A percentile compares a stretch with the other conserved stretches of the same genome.
Conservation (phyloP, 495 filamentous ascomycete species). For the Aspergillus sclerotiicarbonarius region DNA sequence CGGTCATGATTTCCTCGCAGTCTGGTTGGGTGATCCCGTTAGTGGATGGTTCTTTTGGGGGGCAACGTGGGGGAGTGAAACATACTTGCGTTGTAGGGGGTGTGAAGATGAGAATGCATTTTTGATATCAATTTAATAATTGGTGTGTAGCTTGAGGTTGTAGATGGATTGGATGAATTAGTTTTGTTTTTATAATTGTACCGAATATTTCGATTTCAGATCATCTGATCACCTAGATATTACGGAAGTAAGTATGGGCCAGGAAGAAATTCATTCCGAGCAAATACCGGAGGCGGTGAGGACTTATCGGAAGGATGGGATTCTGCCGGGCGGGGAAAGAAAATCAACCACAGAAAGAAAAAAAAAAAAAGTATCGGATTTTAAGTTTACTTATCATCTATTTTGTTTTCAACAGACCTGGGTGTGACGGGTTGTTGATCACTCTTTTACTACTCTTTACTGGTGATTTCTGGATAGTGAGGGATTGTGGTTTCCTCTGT, state of each 20-base stretch:
- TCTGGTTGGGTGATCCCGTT: slow-evolving; percentile 45
- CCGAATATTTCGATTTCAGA: too few relatives aligned
- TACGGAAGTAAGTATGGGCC: too few relatives aligned
- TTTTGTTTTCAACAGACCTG: neutral
- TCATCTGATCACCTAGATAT: too few relatives aligned
- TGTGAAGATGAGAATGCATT: slow-evolving; percentile 98
- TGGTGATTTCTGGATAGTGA: neutral
- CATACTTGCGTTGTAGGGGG: slow-evolving; percentile 81
- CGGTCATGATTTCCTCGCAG: slow-evolving; percentile 88
- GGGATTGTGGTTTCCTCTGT: neutral
- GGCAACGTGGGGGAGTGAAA: slow-evolving; percentile 7
- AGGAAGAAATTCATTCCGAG: neutral
- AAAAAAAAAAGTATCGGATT: slow-evolving; percentile 23
- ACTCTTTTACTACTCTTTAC: too few relatives aligned
- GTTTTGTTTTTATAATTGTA: too few relatives aligned
- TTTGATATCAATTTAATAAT: slow-evolving; percentile 21
- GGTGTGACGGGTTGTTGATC: neutral
- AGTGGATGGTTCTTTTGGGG: slow-evolving; percentile 8
- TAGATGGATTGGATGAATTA: too few relatives aligned
- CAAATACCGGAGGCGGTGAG: slow-evolving; percentile 31
- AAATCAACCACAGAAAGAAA: slow-evolving; percentile 26
- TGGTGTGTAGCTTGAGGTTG: neutral
- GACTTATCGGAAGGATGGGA: slow-evolving; percentile 1
- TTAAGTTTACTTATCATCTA: slow-evolving; percentile 5
- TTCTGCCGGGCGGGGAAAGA: slow-evolving; percentile 37